These are phyloP conservation scores for Maudiozyma turicensis DNA, from an alignment of 805 yeast genomes.

Conservation along the genomic window DNA sequence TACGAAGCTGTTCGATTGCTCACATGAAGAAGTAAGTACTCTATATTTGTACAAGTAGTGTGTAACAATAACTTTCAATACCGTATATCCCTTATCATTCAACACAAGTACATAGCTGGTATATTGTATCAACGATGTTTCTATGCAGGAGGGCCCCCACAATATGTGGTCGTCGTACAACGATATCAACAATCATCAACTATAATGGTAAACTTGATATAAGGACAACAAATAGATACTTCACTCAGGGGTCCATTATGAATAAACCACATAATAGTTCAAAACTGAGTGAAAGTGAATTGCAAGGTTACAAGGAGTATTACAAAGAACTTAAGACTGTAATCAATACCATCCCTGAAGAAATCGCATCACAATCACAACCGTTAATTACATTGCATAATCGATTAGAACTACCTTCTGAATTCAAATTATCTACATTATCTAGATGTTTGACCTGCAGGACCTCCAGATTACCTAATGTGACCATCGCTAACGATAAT, in stretches of 20 bases:
- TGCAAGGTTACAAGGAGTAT: slow-evolving; percentile 19
- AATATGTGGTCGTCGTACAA: not conserved
- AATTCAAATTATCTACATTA: slow-evolving; percentile 52
- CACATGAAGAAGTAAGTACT: too few species aligned
- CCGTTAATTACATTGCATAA: slow-evolving; percentile 70
- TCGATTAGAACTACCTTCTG: slow-evolving; percentile 55
- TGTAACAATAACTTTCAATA: too few species aligned
- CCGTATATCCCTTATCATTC: too few species aligned
- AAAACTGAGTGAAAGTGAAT: slow-evolving; percentile 6
- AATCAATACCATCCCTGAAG: slow-evolving; percentile 32
- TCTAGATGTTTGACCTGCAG: slow-evolving; percentile 72
- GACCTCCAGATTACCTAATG: slow-evolving; percentile 26
- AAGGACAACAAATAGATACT: not conserved
- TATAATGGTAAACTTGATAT: not conserved
- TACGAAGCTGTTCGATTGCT: too few species aligned
- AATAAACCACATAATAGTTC: not conserved
- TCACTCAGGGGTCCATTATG: not conserved
- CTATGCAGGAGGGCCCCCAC: too few species aligned
- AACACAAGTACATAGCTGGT: too few species aligned
- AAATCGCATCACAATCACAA: slow-evolving; percentile 50
- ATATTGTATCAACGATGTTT: too few species aligned
- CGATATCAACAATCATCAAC: not conserved
- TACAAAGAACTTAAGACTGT: slow-evolving; percentile 14
- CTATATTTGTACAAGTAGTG: too few species aligned
- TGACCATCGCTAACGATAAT: not conserved